Conservation (phyloP, 1,284 basidiomycete species). For the Microbotryum silenes-acaulis region DNA sequence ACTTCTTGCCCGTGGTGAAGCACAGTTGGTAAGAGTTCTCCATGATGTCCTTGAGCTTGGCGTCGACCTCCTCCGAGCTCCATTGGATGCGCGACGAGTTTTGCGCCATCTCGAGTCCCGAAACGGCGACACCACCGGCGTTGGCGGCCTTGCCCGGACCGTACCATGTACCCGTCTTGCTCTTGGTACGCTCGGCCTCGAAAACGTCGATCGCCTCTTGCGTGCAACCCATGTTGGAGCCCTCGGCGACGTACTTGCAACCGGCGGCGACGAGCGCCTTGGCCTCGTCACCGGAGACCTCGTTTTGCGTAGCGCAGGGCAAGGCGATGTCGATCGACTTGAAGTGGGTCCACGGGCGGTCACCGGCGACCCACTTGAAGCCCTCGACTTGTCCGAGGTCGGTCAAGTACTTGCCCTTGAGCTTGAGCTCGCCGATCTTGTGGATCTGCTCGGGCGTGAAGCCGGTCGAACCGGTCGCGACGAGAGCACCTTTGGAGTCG, state of each 20-base stretch:
- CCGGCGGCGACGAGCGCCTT: slow-evolving; percentile 62
- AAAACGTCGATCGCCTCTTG: slow-evolving; percentile 64
- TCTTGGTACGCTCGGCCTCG: slow-evolving; percentile 53
- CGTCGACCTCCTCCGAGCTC: slow-evolving; percentile 61
- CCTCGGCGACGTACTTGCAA: slow-evolving; percentile 66
- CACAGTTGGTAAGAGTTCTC: slow-evolving; percentile 53
- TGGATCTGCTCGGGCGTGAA: slow-evolving; percentile 56
- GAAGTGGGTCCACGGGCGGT: slow-evolving; percentile 66
- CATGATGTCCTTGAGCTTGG: slow-evolving; percentile 69
- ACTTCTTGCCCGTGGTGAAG: slow-evolving; percentile 55
- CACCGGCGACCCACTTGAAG: slow-evolving; percentile 61
- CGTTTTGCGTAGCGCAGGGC: slow-evolving; percentile 71
- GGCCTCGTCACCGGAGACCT: slow-evolving; percentile 63
- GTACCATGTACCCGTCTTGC: slow-evolving; percentile 54
- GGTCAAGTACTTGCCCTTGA: slow-evolving; percentile 55
- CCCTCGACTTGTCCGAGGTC: slow-evolving; percentile 45
- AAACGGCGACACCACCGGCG: slow-evolving; percentile 49
- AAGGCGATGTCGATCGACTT: slow-evolving; percentile 61
- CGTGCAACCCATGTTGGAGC: slow-evolving; percentile 46
- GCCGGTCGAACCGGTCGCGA: slow-evolving; percentile 50
- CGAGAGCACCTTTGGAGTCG: slow-evolving; percentile 65
- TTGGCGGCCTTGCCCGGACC: slow-evolving; percentile 66
- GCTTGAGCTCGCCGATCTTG: slow-evolving; percentile 56
- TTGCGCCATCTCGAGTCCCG: slow-evolving; percentile 73
- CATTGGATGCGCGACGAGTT: slow-evolving; percentile 62